Percentiles rank a stretch among this genome's conserved stretches.
These are phyloP conservation scores for Lactifluus subvellereus DNA, from an alignment of 768 basidiomycete species.

Conservation along the genomic window DNA sequence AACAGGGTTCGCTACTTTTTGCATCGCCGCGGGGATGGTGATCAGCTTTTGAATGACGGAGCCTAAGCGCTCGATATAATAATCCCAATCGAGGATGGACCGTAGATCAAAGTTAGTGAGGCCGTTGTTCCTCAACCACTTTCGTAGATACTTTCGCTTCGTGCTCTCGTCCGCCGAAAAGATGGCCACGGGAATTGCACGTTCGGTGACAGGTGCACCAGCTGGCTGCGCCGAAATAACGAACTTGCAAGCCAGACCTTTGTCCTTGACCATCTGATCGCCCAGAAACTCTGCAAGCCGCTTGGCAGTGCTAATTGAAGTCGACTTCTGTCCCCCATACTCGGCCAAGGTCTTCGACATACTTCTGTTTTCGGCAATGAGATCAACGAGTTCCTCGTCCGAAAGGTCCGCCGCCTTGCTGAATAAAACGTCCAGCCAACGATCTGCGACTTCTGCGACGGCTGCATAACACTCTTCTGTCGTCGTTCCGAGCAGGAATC, in stretches of 20 bases:
- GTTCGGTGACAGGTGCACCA: conserved; percentile 93
- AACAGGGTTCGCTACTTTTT: conserved; percentile 94
- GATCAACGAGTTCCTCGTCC: conserved; percentile 92
- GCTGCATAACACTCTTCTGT: conserved; percentile 94
- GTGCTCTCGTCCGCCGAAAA: conserved; percentile 93
- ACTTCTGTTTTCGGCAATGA: conserved; percentile 97
- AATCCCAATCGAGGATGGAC: conserved; percentile 94
- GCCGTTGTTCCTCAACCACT: conserved; percentile 94
- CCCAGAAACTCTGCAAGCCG: conserved; percentile 96
- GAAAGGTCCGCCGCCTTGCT: conserved; percentile 75
- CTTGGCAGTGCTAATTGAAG: conserved; percentile 93
- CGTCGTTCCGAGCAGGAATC: conserved; percentile 88
- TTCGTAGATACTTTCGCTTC: conserved; percentile 85
- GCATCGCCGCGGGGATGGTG: conserved; percentile 98
- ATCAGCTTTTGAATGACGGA: conserved; percentile 99
- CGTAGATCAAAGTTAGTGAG: conserved; percentile 85
- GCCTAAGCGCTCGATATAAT: conserved; percentile 96
- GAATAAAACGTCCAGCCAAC: conserved; percentile 95
- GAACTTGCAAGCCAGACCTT: conserved; percentile 97
- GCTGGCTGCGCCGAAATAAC: conserved; percentile 93
- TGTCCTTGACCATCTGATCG: conserved; percentile 99
- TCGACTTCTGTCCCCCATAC: conserved; percentile 95
- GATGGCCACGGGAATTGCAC: conserved; percentile 94
- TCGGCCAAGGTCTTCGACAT: conserved; percentile 97
- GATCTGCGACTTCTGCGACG: conserved; percentile 89